Percentiles rank a stretch among this genome's conserved stretches.
Conservation (phyloP, 108 stramenopile genomes). For the Cyclostephanos invisitatus region DNA sequence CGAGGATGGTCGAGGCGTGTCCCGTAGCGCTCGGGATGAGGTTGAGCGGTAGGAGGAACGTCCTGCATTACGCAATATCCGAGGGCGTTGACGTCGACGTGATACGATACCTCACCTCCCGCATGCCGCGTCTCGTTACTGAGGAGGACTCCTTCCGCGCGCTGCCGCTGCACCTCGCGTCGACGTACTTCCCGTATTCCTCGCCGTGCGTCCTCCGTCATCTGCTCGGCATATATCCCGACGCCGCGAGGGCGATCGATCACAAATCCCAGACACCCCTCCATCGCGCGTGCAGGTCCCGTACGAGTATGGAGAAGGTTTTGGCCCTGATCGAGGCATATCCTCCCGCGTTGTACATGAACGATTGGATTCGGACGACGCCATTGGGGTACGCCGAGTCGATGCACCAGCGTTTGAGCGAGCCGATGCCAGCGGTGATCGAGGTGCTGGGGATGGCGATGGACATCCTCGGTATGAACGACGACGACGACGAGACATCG, state of each 20-base stretch:
- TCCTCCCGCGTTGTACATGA: conserved; percentile 27
- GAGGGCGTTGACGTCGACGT: conserved; percentile 31
- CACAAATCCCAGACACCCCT: conserved; percentile 35
- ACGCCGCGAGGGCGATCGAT: conserved; percentile 26
- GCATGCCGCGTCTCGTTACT: conserved; percentile 14
- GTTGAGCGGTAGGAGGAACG: conserved; percentile 27
- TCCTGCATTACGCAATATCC: conserved; percentile 35
- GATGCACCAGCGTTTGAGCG: conserved; percentile 37
- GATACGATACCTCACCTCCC: conserved; percentile 22
- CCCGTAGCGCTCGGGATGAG: conserved; percentile 30
- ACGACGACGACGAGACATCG: background rate
- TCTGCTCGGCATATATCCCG: conserved; percentile 19
- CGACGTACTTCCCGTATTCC: conserved; percentile 22
- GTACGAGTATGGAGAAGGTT: conserved; percentile 23
- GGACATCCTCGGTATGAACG: conserved; percentile 14
- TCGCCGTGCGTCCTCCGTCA: conserved; percentile 13
- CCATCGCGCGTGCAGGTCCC: conserved; percentile 40
- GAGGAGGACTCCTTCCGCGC: conserved; percentile 33
- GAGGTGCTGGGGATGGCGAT: conserved; percentile 28
- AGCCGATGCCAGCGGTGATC: conserved; percentile 27
- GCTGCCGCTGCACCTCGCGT: conserved; percentile 37
- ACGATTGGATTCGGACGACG: conserved; percentile 25
- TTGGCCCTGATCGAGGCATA: conserved; percentile 21
- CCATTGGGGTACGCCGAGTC: conserved; percentile 30
- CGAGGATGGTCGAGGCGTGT: conserved; percentile 26